Base-by-base conservation (phyloP, 2,329 filamentous ascomycete genomes). In the Nigrospora sphaerica region DNA sequence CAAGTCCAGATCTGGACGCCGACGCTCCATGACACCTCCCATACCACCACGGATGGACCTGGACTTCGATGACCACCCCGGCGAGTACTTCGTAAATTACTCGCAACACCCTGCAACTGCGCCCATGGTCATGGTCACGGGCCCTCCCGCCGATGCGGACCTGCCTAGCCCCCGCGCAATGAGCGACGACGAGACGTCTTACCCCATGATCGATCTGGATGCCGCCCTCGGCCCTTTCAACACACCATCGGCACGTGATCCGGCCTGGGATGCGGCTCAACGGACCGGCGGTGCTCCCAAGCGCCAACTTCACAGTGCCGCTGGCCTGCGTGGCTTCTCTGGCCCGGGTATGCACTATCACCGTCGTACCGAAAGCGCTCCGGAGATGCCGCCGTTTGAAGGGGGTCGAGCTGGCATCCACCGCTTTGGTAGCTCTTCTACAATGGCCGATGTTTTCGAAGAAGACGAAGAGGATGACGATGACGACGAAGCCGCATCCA, bases 221-320 rank as follows among this genome's bases (percentile, higher is more conserved):
- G 92, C 91, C 16, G 93, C 92, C 23, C 75, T 97, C 2, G 91
- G 90, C 2, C 90, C 92, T 0, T 95, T 95, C 65, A 93, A 95
- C 57, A 95, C 90, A 0, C 86, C 87, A 23, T 70, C 82, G 2
- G 72, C 71, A 32, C 73, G 73, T 12, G 83, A 82, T 48, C 70
- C 78, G 3, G 81, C 83, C 49, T 86, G 83, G 75, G 81, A 85
- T 50, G 79, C 81, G 2, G 83, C 81, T 9, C 81, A 86, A 53
- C 72, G 72, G 48, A 74, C 74, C 1, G 75, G 77, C 7, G 73
- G 72, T 7, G 68, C 71, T n/a, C 68, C 72, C 34, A 81, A 85
- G 57, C 78, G 85, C 52, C 78, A 85, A 48, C 76, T 93, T 61
- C 88, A 93, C 62, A 92, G 87, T 59, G 85, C 86, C 45, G 81